Base-by-base conservation (phyloP, 345 rosid species). In the Firmiana major region DNA sequence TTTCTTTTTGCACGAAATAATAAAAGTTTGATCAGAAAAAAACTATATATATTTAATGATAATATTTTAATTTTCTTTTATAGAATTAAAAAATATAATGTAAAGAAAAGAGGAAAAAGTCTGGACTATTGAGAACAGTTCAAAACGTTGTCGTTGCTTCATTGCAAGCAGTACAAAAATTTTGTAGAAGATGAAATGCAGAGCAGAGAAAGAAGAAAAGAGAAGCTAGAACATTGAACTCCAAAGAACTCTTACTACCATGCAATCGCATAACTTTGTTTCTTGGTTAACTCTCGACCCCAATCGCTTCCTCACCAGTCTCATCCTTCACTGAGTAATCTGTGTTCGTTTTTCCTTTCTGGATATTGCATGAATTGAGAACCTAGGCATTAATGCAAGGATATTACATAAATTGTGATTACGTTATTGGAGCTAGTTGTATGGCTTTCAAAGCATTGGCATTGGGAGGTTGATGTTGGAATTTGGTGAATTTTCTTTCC, bases 241-340 rank as follows among this genome's bases (percentile, higher is more conserved):
- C 34, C 94, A 94, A 78, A 88, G 76, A 76, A 85, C 87, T 77
- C 69, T 87, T 74, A 79, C 80, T 26, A 79, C 86, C n/a, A 79
- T 91, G 83, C 76, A 87, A 55, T 81, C 84, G 19, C 84, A 65
- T 60, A 83, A 82, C 62, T 71, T 90, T 16, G 54, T 76, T 63
- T 46, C 85, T 26, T 58, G 86, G 45, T 81, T 91, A 36, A 12
- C 80, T 65, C 55, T 68, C 31, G 83, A 85, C 69, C 83, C 91
- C 2, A 78, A 78, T 79, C 94, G 94, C 69, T 94, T 93, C 86
- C 83, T 94, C 66, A 88, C 95, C 26, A 81, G 71, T 78, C 81
- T 92, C 84, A 31, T 86, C 67, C 85, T 86, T 80, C 85, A 91
- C 79, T 68, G 89, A 87, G 97, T 92, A 89, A n/a, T 42, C 71